Conservation (phyloP, 2,329 filamentous ascomycete species). For the Cercospora nicotianae region DNA sequence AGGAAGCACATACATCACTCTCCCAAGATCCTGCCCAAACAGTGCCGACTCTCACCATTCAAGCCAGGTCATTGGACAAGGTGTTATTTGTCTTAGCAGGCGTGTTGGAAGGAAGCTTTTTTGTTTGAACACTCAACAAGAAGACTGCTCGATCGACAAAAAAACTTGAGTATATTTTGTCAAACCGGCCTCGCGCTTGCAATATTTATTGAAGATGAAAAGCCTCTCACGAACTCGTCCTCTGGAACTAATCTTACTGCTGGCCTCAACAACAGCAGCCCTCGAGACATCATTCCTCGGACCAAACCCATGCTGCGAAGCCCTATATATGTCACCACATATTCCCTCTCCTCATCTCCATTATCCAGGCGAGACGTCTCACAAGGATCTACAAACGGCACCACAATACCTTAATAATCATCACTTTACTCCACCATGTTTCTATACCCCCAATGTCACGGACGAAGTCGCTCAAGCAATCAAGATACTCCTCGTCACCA, state of each 20-base stretch:
- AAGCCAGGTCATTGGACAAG: neutral
- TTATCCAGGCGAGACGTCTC: neutral
- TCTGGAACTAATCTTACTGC: neutral
- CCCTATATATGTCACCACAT: neutral
- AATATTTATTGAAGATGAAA: neutral
- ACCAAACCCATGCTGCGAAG: neutral
- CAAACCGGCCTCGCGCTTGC: neutral
- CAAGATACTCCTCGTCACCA: neutral
- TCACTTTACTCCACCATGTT: neutral
- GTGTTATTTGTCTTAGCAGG: neutral
- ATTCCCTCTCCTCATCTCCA: neutral
- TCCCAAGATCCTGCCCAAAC: neutral
- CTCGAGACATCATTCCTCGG: neutral
- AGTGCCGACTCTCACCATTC: neutral
- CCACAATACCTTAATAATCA: neutral
- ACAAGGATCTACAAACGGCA: neutral
- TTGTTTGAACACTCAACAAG: neutral
- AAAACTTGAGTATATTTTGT: neutral
- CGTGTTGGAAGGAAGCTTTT: neutral
- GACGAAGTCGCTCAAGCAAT: neutral
- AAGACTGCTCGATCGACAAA: neutral
- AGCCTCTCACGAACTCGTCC: neutral
- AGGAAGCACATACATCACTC: neutral
- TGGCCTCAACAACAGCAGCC: neutral
- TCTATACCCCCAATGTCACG: neutral